Base-by-base conservation (phyloP, 352 stramenopile genomes). In the Globisporangium megalacanthum region DNA sequence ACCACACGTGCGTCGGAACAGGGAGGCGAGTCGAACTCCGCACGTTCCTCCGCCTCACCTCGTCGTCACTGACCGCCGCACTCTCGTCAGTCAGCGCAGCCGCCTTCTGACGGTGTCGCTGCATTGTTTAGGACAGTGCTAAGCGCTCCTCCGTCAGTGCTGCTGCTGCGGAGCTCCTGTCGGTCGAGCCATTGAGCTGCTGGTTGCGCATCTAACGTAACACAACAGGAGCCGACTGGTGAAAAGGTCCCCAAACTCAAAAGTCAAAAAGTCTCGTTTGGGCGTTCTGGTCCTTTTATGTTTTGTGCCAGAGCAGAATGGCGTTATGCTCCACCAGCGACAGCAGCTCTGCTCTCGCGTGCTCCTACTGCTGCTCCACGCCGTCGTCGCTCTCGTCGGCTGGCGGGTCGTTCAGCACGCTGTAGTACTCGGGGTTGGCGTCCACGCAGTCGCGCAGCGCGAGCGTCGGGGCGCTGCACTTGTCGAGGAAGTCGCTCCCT, bases 391-490 rank as follows among this genome's bases (percentile, higher is more conserved):
- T 62, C 8, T 85, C 74, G 19, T 66, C 72, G n/a, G 67, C 65
- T 7, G 69, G 67, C 25, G 68, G 25, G 4, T 94, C 83, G 47
- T 86, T 81, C 48, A 95, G 70, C 54, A 94, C 79, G 61, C 80
- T 77, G 68, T 95, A 94, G 67, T 95, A 95, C 66, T 94, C 84
- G 7, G 86, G 86, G 70, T 95, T 89, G 57, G 76, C 76, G 61
- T 95, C 84, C 50, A 95, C 82, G 53, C 86, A 95, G 67, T 94
- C 80, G 44, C 86, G 83, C 57, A 95, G 65, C 25, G 62, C 72
- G 22, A 95, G 66, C 46, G 86, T 95, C 65, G 89, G 67, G 20
- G 73, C 54, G 49, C 86, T 77, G 62, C 86, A 95, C 47, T 82
- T 62, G 17, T 90, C 82, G 49, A 95, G 86, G 53, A 94, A 95